These are phyloP conservation scores for Penicillium subrubescens DNA, from an alignment of 495 filamentous ascomycete genomes.

Conservation along the genomic window DNA sequence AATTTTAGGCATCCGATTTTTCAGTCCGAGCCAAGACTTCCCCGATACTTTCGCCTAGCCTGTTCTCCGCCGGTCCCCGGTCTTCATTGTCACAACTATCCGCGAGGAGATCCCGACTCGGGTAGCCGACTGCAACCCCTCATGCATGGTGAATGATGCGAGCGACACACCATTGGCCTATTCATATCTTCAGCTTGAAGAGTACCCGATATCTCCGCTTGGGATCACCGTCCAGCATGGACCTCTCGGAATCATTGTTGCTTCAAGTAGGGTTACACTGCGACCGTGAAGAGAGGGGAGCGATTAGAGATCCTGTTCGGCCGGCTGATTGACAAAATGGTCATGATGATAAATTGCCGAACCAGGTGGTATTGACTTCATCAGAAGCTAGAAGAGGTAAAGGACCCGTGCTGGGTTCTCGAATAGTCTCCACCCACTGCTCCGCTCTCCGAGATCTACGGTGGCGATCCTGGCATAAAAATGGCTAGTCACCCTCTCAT, in stretches of 20 bases:
- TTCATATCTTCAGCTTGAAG: background rate
- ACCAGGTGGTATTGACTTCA: background rate
- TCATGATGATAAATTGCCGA: background rate
- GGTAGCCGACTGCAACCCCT: constrained; percentile 23
- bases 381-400: constrained; percentile 4
- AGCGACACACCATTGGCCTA: constrained; percentile 8
- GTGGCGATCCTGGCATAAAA: background rate
- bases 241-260: background rate
- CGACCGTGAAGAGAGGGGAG: background rate
- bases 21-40: background rate
- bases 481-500: background rate
- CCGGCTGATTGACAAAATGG: background rate
- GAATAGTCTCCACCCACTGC: constrained; percentile 4
- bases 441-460: constrained; percentile 5
- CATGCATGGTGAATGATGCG: background rate
- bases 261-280: background rate
- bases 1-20: constrained; percentile 3
- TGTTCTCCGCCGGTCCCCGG: background rate
- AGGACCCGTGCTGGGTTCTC: constrained; percentile 2
- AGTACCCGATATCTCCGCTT: constrained; percentile 3
- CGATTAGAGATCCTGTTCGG: background rate
- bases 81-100: constrained; percentile 9
- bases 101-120: constrained; percentile 23
- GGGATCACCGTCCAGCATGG: background rate
- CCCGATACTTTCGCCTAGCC: background rate